Conservation (phyloP, 2,329 filamentous ascomycete genomes). For the Colletotrichum gigasporum region DNA sequence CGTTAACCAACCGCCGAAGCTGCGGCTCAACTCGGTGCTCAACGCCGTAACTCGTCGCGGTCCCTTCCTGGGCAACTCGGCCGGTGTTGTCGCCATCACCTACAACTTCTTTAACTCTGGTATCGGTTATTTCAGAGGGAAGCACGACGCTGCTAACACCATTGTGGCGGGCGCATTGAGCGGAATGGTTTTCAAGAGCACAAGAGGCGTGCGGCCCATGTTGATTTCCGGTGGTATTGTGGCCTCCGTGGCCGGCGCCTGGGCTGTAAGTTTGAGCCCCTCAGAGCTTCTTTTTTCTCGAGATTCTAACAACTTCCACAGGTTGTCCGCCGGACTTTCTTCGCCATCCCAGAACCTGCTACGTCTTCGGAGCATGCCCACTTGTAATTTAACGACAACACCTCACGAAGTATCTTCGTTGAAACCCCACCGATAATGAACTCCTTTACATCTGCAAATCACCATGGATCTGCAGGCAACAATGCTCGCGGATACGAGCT, state of each 20-base stretch:
- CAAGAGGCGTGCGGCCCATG: slow-evolving; percentile 89
- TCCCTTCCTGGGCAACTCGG: slow-evolving; percentile 95
- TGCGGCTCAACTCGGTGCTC: slow-evolving; percentile 91
- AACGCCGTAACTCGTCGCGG: slow-evolving; percentile 94
- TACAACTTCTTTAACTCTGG: slow-evolving; percentile 94
- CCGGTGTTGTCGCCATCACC: slow-evolving; percentile 92
- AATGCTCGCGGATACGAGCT: slow-evolving; percentile 32
- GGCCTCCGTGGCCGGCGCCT: slow-evolving; percentile 82
- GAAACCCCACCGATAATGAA: slow-evolving; percentile 27
- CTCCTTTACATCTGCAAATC: slow-evolving; percentile 5
- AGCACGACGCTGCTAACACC: slow-evolving; percentile 91
- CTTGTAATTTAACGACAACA: slow-evolving; percentile 31
- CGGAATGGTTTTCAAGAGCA: slow-evolving; percentile 97
- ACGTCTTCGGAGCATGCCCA: slow-evolving; percentile 26
- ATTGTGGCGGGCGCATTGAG: slow-evolving; percentile 86
- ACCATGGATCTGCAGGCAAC: slow-evolving; percentile 17
- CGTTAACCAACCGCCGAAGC: slow-evolving; percentile 82
- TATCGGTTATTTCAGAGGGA: slow-evolving; percentile 81
- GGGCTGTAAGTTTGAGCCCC: slow-evolving; percentile 77
- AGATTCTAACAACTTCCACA: slow-evolving; percentile 31
- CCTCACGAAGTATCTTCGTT: slow-evolving; percentile 24
- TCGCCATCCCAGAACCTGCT: slow-evolving; percentile 46
- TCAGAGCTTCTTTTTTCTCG: not conserved
- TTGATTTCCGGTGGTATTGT: slow-evolving; percentile 93
- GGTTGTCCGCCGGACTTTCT: slow-evolving; percentile 53